phyloP scores from a whole-genome alignment of 2,329 filamentous ascomycete species.

The Beauveria sp. region DNA sequence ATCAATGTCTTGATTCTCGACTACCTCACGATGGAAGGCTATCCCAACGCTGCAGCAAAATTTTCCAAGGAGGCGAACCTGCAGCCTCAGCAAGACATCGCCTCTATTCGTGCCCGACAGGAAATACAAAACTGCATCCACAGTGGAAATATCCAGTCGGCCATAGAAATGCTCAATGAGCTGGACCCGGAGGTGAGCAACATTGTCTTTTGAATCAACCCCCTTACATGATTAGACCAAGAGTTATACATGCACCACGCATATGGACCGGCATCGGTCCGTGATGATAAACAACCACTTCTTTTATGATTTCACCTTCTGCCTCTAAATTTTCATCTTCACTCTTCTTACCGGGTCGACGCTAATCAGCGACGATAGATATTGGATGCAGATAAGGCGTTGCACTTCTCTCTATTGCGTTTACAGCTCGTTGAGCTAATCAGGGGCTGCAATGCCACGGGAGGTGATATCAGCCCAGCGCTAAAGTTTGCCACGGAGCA shows the following conservation, averaged over 20 bases:
- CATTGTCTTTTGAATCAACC: slow-evolving; percentile 1
- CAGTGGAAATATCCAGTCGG: slow-evolving; percentile 73
- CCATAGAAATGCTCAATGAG: slow-evolving; percentile 83
- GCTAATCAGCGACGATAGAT: slow-evolving; percentile 52
- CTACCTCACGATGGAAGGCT: slow-evolving; percentile 93
- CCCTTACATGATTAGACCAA: slow-evolving; percentile 81
- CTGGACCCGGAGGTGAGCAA: slow-evolving; percentile 77
- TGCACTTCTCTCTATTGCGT: slow-evolving; percentile 85
- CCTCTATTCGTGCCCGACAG: slow-evolving; percentile 69
- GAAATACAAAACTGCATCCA: slow-evolving; percentile 81
- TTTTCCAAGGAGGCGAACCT: slow-evolving; percentile 94
- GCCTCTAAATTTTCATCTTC: slow-evolving; percentile 2
- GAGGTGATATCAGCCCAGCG: slow-evolving; percentile 69
- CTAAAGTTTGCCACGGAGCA: slow-evolving; percentile 82
- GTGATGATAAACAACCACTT: slow-evolving; percentile 81
- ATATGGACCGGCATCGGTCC: slow-evolving; percentile 63
- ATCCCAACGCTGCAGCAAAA: slow-evolving; percentile 83
- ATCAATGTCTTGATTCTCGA: slow-evolving; percentile 95
- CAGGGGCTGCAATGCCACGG: slow-evolving; percentile 58
- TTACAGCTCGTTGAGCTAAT: slow-evolving; percentile 94
- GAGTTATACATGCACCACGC: slow-evolving; percentile 99
- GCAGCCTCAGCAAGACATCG: slow-evolving; percentile 60
- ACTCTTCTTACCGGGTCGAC: slow-evolving; percentile 11
- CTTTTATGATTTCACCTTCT: slow-evolving; percentile 28
- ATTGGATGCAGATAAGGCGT: slow-evolving; percentile 68